phyloP scores from a whole-genome alignment of 2,329 filamentous ascomycete genomes.

The Bipolaris victoriae region DNA sequence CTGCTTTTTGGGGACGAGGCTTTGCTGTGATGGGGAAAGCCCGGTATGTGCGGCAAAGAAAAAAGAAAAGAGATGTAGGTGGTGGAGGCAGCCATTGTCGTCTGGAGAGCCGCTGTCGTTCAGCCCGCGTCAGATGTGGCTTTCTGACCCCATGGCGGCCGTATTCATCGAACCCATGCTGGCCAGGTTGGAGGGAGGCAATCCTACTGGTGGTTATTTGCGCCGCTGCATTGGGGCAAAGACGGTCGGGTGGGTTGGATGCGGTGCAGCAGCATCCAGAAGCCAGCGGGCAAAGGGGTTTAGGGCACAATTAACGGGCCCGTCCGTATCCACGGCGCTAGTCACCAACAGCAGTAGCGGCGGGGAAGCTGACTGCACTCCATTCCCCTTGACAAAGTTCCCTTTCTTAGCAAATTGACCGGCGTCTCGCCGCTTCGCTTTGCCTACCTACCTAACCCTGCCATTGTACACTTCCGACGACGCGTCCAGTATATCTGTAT shows the following conservation, averaged over 20 bases:
- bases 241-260: background rate
- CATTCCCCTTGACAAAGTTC: background rate
- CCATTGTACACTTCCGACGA: background rate
- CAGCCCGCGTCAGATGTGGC: too few species aligned
- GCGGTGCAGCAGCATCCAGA: background rate
- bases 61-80: too few species aligned
- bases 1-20: too few species aligned
- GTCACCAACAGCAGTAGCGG: background rate
- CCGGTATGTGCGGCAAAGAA: too few species aligned
- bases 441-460: background rate
- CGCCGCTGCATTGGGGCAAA: background rate
- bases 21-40: too few species aligned
- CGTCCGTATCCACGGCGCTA: background rate
- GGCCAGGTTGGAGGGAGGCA: background rate
- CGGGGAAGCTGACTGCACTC: background rate
- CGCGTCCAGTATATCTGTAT: background rate
- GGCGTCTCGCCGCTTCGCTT: background rate
- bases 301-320: background rate
- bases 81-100: too few species aligned
- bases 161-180: background rate
- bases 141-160: background rate
- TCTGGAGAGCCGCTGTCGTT: too few species aligned
- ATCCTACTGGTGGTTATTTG: background rate
- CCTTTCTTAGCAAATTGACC: conserved; percentile 1
- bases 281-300: background rate